Evolutionary conservation across 139 green algal species (phyloP).

Genomic region (Chara braunii): DNA sequence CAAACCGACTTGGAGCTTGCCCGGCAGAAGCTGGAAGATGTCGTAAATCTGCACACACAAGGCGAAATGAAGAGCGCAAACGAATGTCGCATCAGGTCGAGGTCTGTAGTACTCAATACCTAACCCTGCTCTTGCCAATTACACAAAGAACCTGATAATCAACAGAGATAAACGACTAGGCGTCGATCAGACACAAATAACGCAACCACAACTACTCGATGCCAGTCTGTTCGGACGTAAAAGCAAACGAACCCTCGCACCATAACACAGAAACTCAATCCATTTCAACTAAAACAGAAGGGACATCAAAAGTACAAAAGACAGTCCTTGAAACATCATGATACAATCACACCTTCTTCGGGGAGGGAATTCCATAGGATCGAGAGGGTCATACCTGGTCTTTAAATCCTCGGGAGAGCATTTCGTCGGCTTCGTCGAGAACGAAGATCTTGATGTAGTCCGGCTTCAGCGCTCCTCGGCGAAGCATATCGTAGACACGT

Average conservation of each 20-base stretch:
- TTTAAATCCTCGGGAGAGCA: conserved; percentile 98
- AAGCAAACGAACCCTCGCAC: neutral
- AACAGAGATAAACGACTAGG: too few relatives aligned
- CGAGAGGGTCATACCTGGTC: conserved; percentile 72
- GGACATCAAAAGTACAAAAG: too few relatives aligned
- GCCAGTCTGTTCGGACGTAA: neutral
- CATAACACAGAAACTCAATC: neutral
- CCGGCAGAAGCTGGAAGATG: conserved; percentile 98
- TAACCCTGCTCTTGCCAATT: too few relatives aligned
- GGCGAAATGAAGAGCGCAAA: neutral
- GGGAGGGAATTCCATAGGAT: neutral
- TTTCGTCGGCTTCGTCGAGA: conserved; percentile 98
- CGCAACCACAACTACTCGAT: neutral
- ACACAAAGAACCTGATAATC: too few relatives aligned
- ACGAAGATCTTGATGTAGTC: conserved; percentile 90
- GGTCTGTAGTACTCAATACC: too few relatives aligned
- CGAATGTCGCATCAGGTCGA: too few relatives aligned
- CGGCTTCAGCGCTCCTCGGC: conserved; percentile 75
- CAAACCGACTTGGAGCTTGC: conserved; percentile 97
- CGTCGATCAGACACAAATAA: too few relatives aligned
- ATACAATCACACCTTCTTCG: neutral
- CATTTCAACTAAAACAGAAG: neutral
- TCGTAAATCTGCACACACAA: conserved; percentile 90
- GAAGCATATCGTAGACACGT: conserved; percentile 98
- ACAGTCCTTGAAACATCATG: neutral